Evolutionary conservation across 768 basidiomycete genomes (phyloP).

Genomic region (Lactifluus piperatus): DNA sequence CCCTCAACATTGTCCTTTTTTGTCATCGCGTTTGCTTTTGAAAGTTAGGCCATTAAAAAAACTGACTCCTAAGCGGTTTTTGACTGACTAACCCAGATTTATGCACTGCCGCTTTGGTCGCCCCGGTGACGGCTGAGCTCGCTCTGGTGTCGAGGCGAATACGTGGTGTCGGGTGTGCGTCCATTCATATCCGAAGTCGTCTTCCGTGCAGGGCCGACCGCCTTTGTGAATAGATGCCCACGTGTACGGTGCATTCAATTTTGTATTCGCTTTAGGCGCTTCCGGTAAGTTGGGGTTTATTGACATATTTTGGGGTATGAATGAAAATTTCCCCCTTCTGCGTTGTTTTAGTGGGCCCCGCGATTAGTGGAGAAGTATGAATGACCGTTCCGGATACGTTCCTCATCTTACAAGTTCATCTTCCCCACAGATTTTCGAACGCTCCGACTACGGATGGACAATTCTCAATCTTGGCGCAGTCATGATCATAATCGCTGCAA

Average conservation of each 20-base stretch:
- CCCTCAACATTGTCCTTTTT: constrained; percentile 39
- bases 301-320: background rate
- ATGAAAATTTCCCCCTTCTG: background rate
- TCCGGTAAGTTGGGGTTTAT: constrained; percentile 34
- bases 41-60: constrained; percentile 35
- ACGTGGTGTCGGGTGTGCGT: constrained; percentile 61
- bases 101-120: constrained; percentile 48
- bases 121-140: constrained; percentile 59
- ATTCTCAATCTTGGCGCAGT: constrained; percentile 43
- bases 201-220: background rate
- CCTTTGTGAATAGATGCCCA: constrained; percentile 51
- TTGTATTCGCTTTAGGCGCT: constrained; percentile 59
- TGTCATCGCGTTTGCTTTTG: constrained; percentile 39
- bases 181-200: background rate
- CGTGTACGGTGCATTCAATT: constrained; percentile 66
- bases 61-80: background rate
- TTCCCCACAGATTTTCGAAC: constrained; percentile 50
- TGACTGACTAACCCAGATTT: constrained; percentile 36
- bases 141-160: constrained; percentile 48
- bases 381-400: constrained; percentile 15
- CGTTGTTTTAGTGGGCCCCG: constrained; percentile 48
- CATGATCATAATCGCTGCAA: constrained; percentile 33
- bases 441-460: constrained; percentile 48
- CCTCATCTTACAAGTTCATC: background rate
- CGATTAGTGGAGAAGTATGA: constrained; percentile 57